Evolutionary conservation across 1,284 basidiomycete genomes (phyloP), one percentile per base, ranked within the genome.

Genomic region (Ganoderma lucidum): DNA sequence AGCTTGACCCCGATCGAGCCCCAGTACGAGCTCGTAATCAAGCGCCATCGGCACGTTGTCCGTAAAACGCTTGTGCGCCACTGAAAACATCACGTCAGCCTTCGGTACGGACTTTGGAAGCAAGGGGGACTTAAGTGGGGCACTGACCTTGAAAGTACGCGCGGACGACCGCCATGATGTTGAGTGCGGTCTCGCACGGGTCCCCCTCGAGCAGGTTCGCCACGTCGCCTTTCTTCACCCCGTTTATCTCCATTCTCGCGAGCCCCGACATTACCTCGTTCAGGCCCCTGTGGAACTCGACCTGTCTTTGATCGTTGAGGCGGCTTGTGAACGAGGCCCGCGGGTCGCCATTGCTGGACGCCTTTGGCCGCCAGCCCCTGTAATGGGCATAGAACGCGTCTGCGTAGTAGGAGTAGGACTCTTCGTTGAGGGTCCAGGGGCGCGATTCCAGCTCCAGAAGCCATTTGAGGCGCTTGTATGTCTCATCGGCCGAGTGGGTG

Each of bases 101-200:
- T 0, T 23, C 37, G 6, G 53, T 32, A 12, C 17, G 0, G 17
- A 45, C 19, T 45, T 6, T 9, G 5, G 41, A 19, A 48, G 17
- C 32, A 14, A 78, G 15, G 6, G 60, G 6, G n/a, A n/a, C 30
- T 51, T 6, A 58, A 71, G 12, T 67, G 32, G 88, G 71, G 6
- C 53, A 90, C 90, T n/a, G n/a, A n/a, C n/a, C 88, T 83, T 92
- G 90, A 78, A 91, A 93, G 72, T 93, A 93, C 0, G 90, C 93
- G 2, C 90, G 83, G 4, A 90, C 89, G 55, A 89, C 86, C 0
- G 91, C 88, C 90, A 93, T 92, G 73, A 93, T 90, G 12, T 78
- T 75, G 3, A 93, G 76, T 0, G 87, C 89, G 0, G 86, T 80
- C 28, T 89, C 87, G 82, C 84, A 86, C 0, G 79, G 78, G 71